Conservation (phyloP, 2,329 filamentous ascomycete genomes). For the Truncatella angustata region DNA sequence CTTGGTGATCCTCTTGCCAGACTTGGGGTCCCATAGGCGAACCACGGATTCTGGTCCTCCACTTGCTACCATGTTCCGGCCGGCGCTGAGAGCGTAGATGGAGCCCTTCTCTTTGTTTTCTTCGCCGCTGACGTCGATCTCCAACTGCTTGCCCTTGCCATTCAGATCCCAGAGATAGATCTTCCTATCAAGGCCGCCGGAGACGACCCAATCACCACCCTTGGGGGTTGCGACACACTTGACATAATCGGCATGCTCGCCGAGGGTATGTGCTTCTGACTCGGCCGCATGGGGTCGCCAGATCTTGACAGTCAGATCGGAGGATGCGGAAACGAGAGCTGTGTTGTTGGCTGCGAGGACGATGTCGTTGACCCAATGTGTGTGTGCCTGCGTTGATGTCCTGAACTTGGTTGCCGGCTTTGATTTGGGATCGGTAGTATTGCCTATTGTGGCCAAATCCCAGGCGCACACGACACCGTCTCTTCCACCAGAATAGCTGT, state of each 20-base stretch:
- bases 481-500: constrained; percentile 89
- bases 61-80: constrained; percentile 79
- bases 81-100: constrained; percentile 84
- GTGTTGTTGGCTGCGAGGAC: constrained; percentile 74
- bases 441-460: constrained; percentile 71
- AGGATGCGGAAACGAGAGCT: constrained; percentile 83
- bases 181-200: constrained; percentile 87
- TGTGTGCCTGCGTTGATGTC: constrained; percentile 71
- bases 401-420: constrained; percentile 56
- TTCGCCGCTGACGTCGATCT: constrained; percentile 82
- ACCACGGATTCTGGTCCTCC: constrained; percentile 94
- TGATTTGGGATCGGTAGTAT: constrained; percentile 34
- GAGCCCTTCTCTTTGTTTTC: constrained; percentile 89
- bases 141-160: constrained; percentile 79
- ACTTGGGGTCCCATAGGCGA: constrained; percentile 84
- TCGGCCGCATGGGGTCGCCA: constrained; percentile 76
- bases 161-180: constrained; percentile 93
- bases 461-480: constrained; percentile 96
- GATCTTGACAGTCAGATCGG: constrained; percentile 89
- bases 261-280: constrained; percentile 75
- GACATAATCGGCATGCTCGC: constrained; percentile 92
- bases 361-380: constrained; percentile 95
- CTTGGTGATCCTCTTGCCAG: constrained; percentile 89
- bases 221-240: constrained; percentile 83
- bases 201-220: constrained; percentile 81